Evolutionary conservation across 805 yeast species (phyloP), one percentile per base, ranked within the genome.

Genomic region (Wickerhamiella spandovensis): DNA sequence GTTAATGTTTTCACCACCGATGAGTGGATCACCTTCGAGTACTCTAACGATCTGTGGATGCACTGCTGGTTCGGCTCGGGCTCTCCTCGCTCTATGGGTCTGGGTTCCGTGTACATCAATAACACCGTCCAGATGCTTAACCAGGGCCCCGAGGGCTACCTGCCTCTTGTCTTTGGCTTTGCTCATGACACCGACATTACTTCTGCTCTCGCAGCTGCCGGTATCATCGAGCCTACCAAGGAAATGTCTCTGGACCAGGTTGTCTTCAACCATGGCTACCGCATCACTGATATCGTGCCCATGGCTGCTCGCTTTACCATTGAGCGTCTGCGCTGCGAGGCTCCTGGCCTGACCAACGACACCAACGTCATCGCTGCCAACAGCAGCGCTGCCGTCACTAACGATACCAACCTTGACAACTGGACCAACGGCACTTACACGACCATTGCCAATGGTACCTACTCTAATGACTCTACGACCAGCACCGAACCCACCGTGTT

Each of bases 271-370:
- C 65, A 72, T 51, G 64, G 71, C 17, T 79, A 71, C 66, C 70
- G 67, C 58, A 67, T 65, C 54, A 65, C 68, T 15, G 74, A 77
- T 56, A 61, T 76, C 43, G 70, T 71, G 23, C 84, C 83, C 48
- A 75, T 74, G 79, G 82, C 80, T 35, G 79, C 76, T 2, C 68
- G 78, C 53, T 57, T 76, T 18, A 66, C 74, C 30, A 59, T 75
- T 23, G 83, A 79, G 64, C 68, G 77, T 54, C 62, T 75, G 50
- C 60, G 60, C 48, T 77, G 81, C 61, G 39, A 52, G 42, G 55
- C 53, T 7, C 57, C 55, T 3, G 52, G 52, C 35, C 45, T 54
- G 18, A 50, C 53, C 30, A 54, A 50, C 46, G 20, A 18, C 24
- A 54, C 55, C 17, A 35, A 54, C 42, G 37, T 52, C 17, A 8